A percentile compares a stretch with the other conserved stretches of the same genome.
phyloP scores from a whole-genome alignment of 805 yeast species.

The Diddensiella transvaalensis region DNA sequence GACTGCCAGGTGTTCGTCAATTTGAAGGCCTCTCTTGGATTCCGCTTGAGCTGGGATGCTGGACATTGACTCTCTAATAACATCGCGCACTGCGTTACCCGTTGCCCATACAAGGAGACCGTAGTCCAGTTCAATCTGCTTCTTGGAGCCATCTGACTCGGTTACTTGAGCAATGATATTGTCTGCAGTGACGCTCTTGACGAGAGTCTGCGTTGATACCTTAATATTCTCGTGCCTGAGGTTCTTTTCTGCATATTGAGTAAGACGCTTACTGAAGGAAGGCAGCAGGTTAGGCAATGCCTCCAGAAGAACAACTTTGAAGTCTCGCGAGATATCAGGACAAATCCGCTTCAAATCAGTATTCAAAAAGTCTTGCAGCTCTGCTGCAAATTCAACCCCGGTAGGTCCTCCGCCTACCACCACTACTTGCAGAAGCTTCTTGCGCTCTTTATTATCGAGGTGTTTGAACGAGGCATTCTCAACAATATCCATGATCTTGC shows the following conservation, averaged over 20 bases:
- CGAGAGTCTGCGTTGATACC: constrained; percentile 78
- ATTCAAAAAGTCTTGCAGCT: constrained; percentile 85
- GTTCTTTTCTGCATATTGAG: constrained; percentile 69
- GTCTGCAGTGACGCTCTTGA: constrained; percentile 71
- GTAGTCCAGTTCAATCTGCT: constrained; percentile 64
- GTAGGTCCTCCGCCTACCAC: constrained; percentile 99
- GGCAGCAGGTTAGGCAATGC: constrained; percentile 82
- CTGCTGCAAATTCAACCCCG: constrained; percentile 70
- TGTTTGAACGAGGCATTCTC: constrained; percentile 81
- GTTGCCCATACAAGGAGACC: constrained; percentile 96
- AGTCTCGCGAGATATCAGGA: constrained; percentile 76
- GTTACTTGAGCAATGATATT: constrained; percentile 66
- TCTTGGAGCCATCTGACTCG: constrained; percentile 59
- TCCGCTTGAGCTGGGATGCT: constrained; percentile 66
- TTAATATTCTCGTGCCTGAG: constrained; percentile 64
- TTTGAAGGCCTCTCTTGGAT: constrained; percentile 83
- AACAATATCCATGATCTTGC: constrained; percentile 73
- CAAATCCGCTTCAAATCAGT: constrained; percentile 84
- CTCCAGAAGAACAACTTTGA: constrained; percentile 78
- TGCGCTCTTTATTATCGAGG: constrained; percentile 65
- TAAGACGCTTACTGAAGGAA: constrained; percentile 38
- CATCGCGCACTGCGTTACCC: constrained; percentile 83
- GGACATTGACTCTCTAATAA: constrained; percentile 60
- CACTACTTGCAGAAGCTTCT: constrained; percentile 55
- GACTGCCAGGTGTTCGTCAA: constrained; percentile 73